Percentiles rank a stretch among this genome's conserved stretches.
Conservation (phyloP, 2,329 filamentous ascomycete species). For the Endothia cerciana region DNA sequence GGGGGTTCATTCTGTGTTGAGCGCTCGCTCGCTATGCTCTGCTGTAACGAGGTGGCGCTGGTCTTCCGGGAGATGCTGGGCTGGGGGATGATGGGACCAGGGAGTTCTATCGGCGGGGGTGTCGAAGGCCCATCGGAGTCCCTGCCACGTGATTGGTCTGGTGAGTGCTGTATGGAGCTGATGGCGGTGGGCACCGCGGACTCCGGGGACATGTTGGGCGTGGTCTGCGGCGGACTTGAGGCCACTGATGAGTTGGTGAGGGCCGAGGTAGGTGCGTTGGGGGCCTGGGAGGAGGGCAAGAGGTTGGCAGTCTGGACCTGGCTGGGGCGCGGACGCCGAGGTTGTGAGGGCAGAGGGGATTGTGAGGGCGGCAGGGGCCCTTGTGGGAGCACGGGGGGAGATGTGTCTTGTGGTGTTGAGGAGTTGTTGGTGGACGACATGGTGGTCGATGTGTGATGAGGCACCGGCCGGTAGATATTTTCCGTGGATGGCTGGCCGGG, state of each 20-base stretch:
- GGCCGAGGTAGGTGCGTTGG: conserved; percentile 58
- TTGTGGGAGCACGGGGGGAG: conserved; percentile 36
- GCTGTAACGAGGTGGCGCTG: conserved; percentile 66
- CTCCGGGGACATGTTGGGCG: conserved; percentile 61
- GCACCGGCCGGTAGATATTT: conserved; percentile 26
- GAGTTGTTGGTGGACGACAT: conserved; percentile 38
- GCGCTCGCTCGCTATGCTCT: conserved; percentile 60
- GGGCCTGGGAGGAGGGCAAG: conserved; percentile 45
- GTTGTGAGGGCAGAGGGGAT: conserved; percentile 42
- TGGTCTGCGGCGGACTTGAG: conserved; percentile 58
- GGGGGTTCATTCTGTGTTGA: conserved; percentile 56
- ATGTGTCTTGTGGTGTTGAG: conserved; percentile 34
- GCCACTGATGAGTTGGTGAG: conserved; percentile 60
- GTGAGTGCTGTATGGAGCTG: conserved; percentile 69
- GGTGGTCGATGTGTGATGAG: conserved; percentile 32
- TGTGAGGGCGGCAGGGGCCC: conserved; percentile 49
- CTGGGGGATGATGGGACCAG: conserved; percentile 66
- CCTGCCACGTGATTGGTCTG: conserved; percentile 62
- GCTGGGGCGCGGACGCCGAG: conserved; percentile 49
- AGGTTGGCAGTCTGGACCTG: conserved; percentile 53
- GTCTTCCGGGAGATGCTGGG: conserved; percentile 51
- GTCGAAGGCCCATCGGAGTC: conserved; percentile 37
- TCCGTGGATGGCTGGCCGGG: conserved; percentile 28
- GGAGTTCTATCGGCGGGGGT: conserved; percentile 44
- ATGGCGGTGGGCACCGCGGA: conserved; percentile 57